Conservation (phyloP, 441 rosid species). For the Croton setiger region DNA sequence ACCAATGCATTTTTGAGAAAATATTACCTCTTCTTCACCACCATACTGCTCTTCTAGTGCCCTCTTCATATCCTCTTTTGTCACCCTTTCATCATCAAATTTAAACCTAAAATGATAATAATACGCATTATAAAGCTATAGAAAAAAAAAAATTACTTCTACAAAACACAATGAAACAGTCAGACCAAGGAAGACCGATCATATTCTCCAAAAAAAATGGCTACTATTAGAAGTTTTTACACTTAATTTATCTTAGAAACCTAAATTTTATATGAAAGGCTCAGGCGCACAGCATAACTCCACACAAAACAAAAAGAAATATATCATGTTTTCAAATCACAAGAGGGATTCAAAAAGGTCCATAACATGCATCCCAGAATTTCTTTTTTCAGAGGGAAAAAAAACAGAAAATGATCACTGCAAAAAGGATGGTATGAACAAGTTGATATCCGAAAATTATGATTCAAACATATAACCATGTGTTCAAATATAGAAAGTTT, state of each 20-base stretch:
- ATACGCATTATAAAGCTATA: neutral
- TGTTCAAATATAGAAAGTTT: neutral
- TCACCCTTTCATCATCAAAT: conserved; percentile 97
- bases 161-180: neutral
- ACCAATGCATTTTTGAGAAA: conserved; percentile 14
- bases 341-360: neutral
- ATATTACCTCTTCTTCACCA: conserved; percentile 91
- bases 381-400: neutral
- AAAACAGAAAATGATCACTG: neutral
- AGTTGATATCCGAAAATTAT: neutral
- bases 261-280: neutral
- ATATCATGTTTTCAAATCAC: neutral
- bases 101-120: conserved; percentile 56
- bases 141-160: neutral
- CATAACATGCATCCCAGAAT: too few species aligned
- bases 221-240: neutral
- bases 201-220: neutral
- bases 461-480: neutral
- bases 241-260: conserved; percentile 4
- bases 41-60: conserved; percentile 99
- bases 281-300: neutral
- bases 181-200: neutral
- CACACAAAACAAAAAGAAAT: conserved; percentile 1
- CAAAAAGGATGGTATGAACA: neutral
- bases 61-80: conserved; percentile 88